Conservation (phyloP, 148 eudicot species). For the Vaccinium myrtillus region DNA sequence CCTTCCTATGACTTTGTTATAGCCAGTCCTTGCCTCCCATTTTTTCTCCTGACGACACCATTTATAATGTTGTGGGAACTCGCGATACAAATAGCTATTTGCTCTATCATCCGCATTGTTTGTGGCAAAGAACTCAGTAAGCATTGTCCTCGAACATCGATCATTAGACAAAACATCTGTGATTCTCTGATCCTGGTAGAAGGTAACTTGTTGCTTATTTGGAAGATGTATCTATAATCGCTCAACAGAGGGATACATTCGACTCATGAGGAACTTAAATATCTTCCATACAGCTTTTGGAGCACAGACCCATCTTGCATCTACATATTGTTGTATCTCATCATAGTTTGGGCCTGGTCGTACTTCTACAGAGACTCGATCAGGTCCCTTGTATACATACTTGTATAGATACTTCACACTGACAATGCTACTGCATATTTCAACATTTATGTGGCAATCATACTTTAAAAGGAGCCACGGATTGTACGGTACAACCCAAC, state of each 20-base stretch:
- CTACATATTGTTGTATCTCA: neutral
- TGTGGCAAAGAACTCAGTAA: neutral
- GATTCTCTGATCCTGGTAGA: neutral
- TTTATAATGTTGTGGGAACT: neutral
- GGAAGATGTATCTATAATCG: neutral
- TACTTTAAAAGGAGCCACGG: neutral
- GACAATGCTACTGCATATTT: no score
- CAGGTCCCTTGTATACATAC: no score
- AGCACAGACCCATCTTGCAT: neutral
- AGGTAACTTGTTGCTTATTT: neutral
- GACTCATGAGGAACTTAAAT: neutral
- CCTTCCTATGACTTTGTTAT: neutral
- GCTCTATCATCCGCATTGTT: neutral
- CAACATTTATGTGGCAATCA: neutral
- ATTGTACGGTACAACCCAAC: neutral
- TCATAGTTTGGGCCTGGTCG: neutral
- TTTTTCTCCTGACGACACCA: neutral
- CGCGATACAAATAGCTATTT: neutral
- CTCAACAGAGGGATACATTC: no score
- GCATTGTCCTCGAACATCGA: neutral
- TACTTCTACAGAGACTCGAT: neutral
- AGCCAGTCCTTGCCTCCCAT: neutral
- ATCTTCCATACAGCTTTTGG: neutral
- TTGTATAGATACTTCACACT: no score
- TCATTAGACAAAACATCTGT: neutral